Conservation (phyloP, 2,329 filamentous ascomycete species). For the Chaetothyriales sp. region DNA sequence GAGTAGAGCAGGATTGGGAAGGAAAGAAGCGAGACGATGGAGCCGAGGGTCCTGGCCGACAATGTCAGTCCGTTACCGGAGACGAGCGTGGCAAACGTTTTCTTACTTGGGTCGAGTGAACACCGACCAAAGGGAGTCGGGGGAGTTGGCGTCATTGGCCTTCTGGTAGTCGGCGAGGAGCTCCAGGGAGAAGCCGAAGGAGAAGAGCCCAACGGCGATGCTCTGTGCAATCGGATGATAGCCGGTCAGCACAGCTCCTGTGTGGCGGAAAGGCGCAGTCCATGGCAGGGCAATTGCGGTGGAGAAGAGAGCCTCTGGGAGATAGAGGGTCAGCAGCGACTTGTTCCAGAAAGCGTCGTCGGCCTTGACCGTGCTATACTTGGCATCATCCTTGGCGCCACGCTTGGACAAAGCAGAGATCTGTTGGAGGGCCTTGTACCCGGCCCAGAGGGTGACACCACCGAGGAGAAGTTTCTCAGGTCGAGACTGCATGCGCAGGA, state of each 20-base stretch:
- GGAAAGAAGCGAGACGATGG: background rate
- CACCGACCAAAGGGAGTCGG: background rate
- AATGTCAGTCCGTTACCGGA: background rate
- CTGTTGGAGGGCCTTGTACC: slow-evolving; percentile 43
- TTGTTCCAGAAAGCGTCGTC: slow-evolving; percentile 45
- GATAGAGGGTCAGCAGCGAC: slow-evolving; percentile 40
- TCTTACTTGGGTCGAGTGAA: background rate
- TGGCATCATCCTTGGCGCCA: slow-evolving; percentile 39
- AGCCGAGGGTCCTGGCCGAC: background rate
- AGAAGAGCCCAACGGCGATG: slow-evolving; percentile 42
- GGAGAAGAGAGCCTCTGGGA: slow-evolving; percentile 46
- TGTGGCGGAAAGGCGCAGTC: slow-evolving; percentile 40
- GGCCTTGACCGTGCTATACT: slow-evolving; percentile 40
- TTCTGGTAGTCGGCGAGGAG: slow-evolving; percentile 42
- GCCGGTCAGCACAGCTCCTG: slow-evolving; percentile 7
- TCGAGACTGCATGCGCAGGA: slow-evolving; percentile 37
- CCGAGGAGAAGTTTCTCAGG: slow-evolving; percentile 43
- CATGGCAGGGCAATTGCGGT: slow-evolving; percentile 45
- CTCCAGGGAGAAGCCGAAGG: slow-evolving; percentile 43
- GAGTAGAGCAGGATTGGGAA: slow-evolving; percentile 1
- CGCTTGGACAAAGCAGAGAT: slow-evolving; percentile 28
- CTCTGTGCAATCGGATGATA: slow-evolving; percentile 22
- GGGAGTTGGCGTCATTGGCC: background rate
- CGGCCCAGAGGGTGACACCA: slow-evolving; percentile 46
- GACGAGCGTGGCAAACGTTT: background rate